These are phyloP conservation scores for Geoglossum cookeanum DNA, from an alignment of 2,329 filamentous ascomycete species.

Conservation along the genomic window DNA sequence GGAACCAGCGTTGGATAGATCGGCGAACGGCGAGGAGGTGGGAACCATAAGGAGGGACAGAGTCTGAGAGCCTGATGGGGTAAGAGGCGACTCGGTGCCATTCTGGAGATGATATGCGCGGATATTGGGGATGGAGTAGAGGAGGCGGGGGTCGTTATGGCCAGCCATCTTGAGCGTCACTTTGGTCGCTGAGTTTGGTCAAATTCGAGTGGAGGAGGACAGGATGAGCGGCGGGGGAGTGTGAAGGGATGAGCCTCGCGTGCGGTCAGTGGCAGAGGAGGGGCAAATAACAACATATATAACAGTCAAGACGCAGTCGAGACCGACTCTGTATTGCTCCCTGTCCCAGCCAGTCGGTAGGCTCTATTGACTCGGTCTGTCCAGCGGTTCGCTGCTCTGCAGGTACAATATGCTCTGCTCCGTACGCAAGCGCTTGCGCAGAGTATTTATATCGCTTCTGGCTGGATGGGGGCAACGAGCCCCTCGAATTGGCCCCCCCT, in stretches of 20 bases:
- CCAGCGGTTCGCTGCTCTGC: too few species aligned
- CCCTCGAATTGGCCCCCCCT: too few species aligned
- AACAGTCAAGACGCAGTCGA: too few species aligned
- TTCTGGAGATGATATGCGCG: conserved; percentile 79
- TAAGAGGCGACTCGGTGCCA: conserved; percentile 68
- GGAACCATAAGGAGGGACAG: conserved; percentile 92
- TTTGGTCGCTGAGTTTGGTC: neutral
- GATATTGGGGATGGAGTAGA: conserved; percentile 56
- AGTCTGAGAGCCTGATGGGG: conserved; percentile 70
- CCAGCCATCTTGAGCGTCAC: conserved; percentile 16
- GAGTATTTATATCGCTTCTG: too few species aligned
- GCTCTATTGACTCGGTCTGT: too few species aligned
- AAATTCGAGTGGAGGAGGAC: neutral
- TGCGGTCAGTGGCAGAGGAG: neutral
- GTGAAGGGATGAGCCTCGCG: neutral
- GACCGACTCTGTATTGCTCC: too few species aligned
- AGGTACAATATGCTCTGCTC: too few species aligned
- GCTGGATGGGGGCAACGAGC: too few species aligned
- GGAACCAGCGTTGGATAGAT: conserved; percentile 34
- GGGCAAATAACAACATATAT: too few species aligned
- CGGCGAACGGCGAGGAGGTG: conserved; percentile 52
- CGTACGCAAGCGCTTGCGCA: too few species aligned
- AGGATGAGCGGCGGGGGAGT: neutral
- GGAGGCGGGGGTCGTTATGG: conserved; percentile 35
- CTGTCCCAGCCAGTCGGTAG: too few species aligned